These are phyloP conservation scores for Gamarada debralockiae DNA, from an alignment of 495 filamentous ascomycete genomes.

Conservation along the genomic window DNA sequence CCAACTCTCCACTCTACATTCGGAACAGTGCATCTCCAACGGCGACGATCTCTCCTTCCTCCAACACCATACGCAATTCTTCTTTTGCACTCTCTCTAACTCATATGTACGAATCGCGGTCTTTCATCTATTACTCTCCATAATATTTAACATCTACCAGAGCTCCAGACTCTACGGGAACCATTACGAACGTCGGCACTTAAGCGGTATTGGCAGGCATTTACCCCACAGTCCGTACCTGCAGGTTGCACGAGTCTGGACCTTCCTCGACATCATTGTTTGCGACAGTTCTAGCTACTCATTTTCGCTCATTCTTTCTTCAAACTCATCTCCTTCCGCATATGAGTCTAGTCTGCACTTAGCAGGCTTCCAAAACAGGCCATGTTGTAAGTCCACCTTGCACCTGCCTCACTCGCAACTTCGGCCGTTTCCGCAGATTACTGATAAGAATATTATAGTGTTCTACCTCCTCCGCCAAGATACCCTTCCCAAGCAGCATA, in stretches of 20 bases:
- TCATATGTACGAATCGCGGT: neutral
- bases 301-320: neutral
- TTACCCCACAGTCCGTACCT: slow-evolving; percentile 2
- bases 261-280: neutral
- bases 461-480: slow-evolving; percentile 63
- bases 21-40: neutral
- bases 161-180: neutral
- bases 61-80: too few relatives aligned
- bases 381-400: slow-evolving; percentile 24
- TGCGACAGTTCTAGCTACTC: neutral
- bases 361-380: slow-evolving; percentile 8
- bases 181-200: neutral
- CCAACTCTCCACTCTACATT: neutral
- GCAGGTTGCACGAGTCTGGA: neutral
- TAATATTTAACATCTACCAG: neutral
- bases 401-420: neutral
- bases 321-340: neutral
- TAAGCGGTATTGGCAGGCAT: too few relatives aligned
- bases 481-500: slow-evolving; percentile 68
- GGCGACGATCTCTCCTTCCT: neutral
- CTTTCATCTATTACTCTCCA: neutral
- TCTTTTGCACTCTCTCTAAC: neutral
- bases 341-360: slow-evolving; percentile 15
- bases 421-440: slow-evolving; percentile 2
- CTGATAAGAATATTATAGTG: slow-evolving; percentile 22